Evolutionary conservation across 192 early-diverging fungal genomes (phyloP).

Genomic region (Backusella macrospora): DNA sequence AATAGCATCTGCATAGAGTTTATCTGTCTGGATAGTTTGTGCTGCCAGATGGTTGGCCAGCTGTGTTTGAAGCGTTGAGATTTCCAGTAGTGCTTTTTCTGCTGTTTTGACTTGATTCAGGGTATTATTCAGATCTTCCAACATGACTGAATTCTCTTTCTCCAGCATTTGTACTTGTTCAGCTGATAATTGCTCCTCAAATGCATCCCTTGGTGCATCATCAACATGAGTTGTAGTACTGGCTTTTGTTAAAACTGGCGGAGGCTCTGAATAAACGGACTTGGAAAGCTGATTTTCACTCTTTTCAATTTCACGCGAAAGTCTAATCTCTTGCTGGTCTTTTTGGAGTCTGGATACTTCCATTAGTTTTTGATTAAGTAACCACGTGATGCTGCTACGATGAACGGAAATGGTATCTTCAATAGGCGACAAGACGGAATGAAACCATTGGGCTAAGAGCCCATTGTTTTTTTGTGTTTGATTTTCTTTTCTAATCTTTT

Average conservation of each 20-base stretch:
- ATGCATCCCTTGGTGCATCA: conserved; percentile 35
- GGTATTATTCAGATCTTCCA: conserved; percentile 70
- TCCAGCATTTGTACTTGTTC: conserved; percentile 68
- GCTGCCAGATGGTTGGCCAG: conserved; percentile 71
- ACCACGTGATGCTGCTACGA: conserved; percentile 69
- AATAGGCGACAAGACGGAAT: conserved; percentile 32
- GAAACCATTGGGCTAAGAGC: conserved; percentile 47
- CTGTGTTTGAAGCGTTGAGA: conserved; percentile 70
- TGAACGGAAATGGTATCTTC: conserved; percentile 66
- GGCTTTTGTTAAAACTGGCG: neutral
- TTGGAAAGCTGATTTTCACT: conserved; percentile 52
- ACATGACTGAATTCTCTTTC: conserved; percentile 67
- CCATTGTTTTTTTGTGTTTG: conserved; percentile 15
- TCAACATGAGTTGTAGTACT: neutral
- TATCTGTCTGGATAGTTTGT: conserved; percentile 74
- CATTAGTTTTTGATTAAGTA: conserved; percentile 68
- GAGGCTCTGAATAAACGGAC: neutral
- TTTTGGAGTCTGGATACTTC: conserved; percentile 68
- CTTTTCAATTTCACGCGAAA: conserved; percentile 68
- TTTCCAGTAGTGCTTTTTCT: conserved; percentile 70
- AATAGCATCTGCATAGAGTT: conserved; percentile 70
- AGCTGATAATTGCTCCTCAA: conserved; percentile 50
- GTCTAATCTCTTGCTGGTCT: conserved; percentile 68
- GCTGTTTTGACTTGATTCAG: conserved; percentile 69
- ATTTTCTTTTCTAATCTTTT: conserved; percentile 41